Percentiles rank a stretch among this genome's conserved stretches.
These are phyloP conservation scores for Calonectria fujianensis DNA, from an alignment of 2,329 filamentous ascomycete species.

Conservation along the genomic window DNA sequence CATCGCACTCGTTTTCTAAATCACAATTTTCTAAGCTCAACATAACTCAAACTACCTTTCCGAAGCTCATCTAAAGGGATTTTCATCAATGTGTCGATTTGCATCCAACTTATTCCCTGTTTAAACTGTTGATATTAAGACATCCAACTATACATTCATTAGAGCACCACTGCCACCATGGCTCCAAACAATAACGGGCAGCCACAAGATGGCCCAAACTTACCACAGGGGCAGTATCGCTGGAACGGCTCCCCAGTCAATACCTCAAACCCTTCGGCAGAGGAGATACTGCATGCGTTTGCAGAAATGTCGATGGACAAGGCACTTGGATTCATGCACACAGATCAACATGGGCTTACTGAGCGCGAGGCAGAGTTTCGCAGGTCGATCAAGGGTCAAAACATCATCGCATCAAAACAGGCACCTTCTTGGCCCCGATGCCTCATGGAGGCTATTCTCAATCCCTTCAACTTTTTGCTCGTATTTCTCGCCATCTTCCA, in stretches of 20 bases:
- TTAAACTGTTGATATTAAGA: neutral
- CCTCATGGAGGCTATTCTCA: neutral
- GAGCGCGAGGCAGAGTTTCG: slow-evolving; percentile 5
- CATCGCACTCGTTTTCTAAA: neutral
- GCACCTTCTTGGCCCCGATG: slow-evolving; percentile 12
- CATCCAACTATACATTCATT: neutral
- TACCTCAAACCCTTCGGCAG: neutral
- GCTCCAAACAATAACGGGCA: neutral
- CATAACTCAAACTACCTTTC: neutral
- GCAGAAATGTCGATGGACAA: slow-evolving; percentile 7
- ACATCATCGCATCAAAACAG: neutral
- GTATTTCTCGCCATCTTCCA: slow-evolving; percentile 25
- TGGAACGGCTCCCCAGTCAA: slow-evolving; percentile 6
- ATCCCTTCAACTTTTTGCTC: slow-evolving; percentile 27
- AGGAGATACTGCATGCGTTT: slow-evolving; percentile 15
- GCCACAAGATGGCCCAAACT: neutral
- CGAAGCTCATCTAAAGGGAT: neutral
- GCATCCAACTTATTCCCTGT: neutral
- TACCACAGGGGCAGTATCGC: neutral
- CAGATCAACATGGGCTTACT: neutral
- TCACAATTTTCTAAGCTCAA: neutral
- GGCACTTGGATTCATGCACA: neutral
- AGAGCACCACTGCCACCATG: neutral
- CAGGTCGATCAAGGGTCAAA: neutral
- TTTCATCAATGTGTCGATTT: too few species aligned